Conservation (phyloP, 352 stramenopile genomes). For the Nothophytophthora sp. region DNA sequence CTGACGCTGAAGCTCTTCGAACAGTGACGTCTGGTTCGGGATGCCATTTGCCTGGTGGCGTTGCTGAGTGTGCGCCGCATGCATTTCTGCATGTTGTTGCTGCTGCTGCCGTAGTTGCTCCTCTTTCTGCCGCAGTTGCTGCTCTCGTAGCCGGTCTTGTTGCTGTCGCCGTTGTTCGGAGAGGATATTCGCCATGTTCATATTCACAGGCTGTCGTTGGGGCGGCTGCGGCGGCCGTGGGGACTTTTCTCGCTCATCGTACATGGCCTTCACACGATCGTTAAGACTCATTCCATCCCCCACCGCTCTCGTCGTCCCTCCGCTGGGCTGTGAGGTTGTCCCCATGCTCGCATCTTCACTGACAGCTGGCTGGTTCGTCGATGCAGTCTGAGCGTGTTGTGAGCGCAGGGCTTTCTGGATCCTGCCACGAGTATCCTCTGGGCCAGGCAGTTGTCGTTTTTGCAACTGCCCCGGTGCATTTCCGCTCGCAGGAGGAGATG, state of each 20-base stretch:
- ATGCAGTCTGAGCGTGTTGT: neutral
- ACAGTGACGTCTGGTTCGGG: neutral
- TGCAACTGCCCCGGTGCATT: slow-evolving; percentile 16
- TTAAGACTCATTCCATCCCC: slow-evolving; percentile 41
- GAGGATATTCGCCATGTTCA: slow-evolving; percentile 12
- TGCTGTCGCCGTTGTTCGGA: too few relatives aligned
- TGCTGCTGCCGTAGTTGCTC: slow-evolving; percentile 6
- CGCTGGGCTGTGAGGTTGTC: slow-evolving; percentile 1
- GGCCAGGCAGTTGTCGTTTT: slow-evolving; percentile 29
- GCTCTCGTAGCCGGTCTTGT: neutral
- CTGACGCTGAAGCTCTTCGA: neutral
- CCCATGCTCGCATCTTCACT: neutral
- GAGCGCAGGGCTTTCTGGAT: slow-evolving; percentile 14
- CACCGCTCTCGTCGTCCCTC: slow-evolving; percentile 1
- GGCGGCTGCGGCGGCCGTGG: slow-evolving; percentile 2
- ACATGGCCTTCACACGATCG: slow-evolving; percentile 46
- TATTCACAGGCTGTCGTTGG: slow-evolving; percentile 14
- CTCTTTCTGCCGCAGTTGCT: neutral
- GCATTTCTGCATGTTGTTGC: slow-evolving; percentile 16
- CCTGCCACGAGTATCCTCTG: slow-evolving; percentile 11
- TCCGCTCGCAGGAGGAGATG: neutral
- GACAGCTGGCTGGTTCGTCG: neutral
- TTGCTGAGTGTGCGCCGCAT: too few relatives aligned
- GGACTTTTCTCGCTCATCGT: slow-evolving; percentile 30
- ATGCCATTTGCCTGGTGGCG: neutral